Conservation (phyloP, 495 filamentous ascomycete species). For the Tricharina praecox region DNA sequence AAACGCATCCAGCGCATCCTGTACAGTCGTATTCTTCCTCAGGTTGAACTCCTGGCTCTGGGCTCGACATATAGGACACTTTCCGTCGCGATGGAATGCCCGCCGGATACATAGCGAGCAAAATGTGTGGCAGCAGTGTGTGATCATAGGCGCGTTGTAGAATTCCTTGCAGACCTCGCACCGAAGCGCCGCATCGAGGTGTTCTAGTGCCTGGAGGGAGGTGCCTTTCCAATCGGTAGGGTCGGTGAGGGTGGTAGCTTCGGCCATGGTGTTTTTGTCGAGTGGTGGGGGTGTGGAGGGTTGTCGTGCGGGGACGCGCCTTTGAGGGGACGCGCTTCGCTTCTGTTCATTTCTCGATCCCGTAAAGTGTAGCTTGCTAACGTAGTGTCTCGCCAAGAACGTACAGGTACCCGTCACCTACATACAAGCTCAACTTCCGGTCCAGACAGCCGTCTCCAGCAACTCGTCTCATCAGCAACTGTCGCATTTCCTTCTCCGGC, state of each 20-base stretch:
- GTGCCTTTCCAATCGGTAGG: constrained; percentile 89
- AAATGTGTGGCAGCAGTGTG: constrained; percentile 87
- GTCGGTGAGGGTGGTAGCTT: constrained; percentile 52
- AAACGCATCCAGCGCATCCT: constrained; percentile 74
- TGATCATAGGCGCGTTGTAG: constrained; percentile 82
- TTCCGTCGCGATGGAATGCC: constrained; percentile 59
- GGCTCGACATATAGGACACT: constrained; percentile 69
- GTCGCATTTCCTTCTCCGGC: too few species aligned
- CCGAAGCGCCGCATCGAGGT: constrained; percentile 70
- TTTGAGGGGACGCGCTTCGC: too few species aligned
- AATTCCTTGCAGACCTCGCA: constrained; percentile 98
- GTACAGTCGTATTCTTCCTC: constrained; percentile 62
- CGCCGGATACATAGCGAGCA: constrained; percentile 89
- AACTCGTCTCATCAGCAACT: too few species aligned
- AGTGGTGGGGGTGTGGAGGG: too few species aligned
- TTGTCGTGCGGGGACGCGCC: too few species aligned
- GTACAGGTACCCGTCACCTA: too few species aligned
- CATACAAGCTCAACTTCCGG: too few species aligned
- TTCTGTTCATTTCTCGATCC: too few species aligned
- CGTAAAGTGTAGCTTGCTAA: too few species aligned
- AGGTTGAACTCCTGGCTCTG: constrained; percentile 67
- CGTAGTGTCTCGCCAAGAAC: too few species aligned
- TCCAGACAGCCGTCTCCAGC: too few species aligned
- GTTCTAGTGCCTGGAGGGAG: constrained; percentile 48
- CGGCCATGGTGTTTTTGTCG: too few species aligned